Conservation (phyloP, 2,329 filamentous ascomycete genomes). For the Stachybotrys elegans region DNA sequence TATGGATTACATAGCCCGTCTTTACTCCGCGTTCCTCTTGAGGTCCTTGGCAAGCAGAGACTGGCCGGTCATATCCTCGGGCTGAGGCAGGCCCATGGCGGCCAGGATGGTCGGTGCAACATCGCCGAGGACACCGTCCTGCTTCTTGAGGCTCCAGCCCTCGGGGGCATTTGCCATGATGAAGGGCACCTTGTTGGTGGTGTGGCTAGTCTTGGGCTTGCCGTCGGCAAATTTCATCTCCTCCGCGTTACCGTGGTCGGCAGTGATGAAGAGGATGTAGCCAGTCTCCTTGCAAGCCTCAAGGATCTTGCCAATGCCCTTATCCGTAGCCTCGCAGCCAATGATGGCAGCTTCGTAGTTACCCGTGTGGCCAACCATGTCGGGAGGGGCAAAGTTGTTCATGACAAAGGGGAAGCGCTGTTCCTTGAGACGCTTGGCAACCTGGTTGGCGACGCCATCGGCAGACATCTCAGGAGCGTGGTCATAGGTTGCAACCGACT, state of each 20-base stretch:
- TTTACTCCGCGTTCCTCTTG: conserved; percentile 25
- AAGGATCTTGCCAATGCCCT: conserved; percentile 87
- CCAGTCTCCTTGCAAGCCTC: conserved; percentile 90
- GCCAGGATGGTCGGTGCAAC: conserved; percentile 92
- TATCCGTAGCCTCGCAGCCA: conserved; percentile 81
- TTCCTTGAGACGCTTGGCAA: conserved; percentile 79
- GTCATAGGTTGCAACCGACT: conserved; percentile 88
- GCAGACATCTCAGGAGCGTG: conserved; percentile 94
- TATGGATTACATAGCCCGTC: too few relatives aligned
- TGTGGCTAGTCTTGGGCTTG: conserved; percentile 97
- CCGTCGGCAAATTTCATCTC: conserved; percentile 97
- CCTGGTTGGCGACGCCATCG: conserved; percentile 81
- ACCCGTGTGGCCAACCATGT: conserved; percentile 99
- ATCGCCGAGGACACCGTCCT: conserved; percentile 87
- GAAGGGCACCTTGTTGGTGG: conserved; percentile 94
- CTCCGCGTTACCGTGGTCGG: conserved; percentile 97
- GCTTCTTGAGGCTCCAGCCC: conserved; percentile 80
- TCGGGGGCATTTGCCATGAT: conserved; percentile 96
- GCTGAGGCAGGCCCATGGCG: conserved; percentile 85
- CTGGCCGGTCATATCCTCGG: conserved; percentile 84
- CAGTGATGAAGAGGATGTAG: conserved; percentile 91
- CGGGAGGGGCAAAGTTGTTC: conserved; percentile 99
- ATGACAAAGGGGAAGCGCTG: conserved; percentile 93
- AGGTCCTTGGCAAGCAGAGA: conserved; percentile 76
- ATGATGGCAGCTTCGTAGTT: conserved; percentile 92